These are phyloP conservation scores for Talaromyces amestolkiae DNA, from an alignment of 2,329 filamentous ascomycete genomes.

Conservation along the genomic window DNA sequence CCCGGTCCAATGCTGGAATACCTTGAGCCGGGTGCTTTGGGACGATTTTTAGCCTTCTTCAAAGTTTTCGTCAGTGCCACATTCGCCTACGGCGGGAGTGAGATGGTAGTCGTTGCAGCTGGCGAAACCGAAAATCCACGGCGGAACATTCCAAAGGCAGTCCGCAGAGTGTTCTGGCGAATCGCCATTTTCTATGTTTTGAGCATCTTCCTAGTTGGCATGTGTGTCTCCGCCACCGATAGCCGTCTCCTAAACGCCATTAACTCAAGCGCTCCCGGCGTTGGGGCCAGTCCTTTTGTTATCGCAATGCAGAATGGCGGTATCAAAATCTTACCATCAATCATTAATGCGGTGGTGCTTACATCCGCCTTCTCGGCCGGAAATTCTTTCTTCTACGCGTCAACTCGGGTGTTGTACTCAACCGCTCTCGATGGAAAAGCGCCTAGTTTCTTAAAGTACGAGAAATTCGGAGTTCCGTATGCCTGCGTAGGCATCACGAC, in stretches of 20 bases:
- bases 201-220: slow-evolving; percentile 56
- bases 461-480: slow-evolving; percentile 53
- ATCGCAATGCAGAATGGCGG: slow-evolving; percentile 68
- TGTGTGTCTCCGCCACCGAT: slow-evolving; percentile 59
- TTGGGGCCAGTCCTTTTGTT: slow-evolving; percentile 58
- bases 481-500: slow-evolving; percentile 45
- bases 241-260: slow-evolving; percentile 43
- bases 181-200: slow-evolving; percentile 57
- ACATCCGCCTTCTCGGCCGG: slow-evolving; percentile 68
- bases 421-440: slow-evolving; percentile 46
- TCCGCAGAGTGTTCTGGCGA: slow-evolving; percentile 53
- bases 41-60: slow-evolving; percentile 45
- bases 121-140: slow-evolving; percentile 54
- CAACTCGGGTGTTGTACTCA: slow-evolving; percentile 50
- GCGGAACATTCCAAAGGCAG: slow-evolving; percentile 53
- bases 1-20: slow-evolving; percentile 65
- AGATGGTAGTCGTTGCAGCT: slow-evolving; percentile 54
- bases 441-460: slow-evolving; percentile 42
- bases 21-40: slow-evolving; percentile 49
- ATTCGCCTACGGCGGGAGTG: slow-evolving; percentile 39
- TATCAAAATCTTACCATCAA: slow-evolving; percentile 63
- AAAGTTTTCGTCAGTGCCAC: slow-evolving; percentile 41
- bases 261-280: slow-evolving; percentile 31
- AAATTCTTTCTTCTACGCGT: slow-evolving; percentile 61
- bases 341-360: slow-evolving; percentile 73